phyloP scores from a whole-genome alignment of 2,329 filamentous ascomycete species.

The Ramularia endophylla region DNA sequence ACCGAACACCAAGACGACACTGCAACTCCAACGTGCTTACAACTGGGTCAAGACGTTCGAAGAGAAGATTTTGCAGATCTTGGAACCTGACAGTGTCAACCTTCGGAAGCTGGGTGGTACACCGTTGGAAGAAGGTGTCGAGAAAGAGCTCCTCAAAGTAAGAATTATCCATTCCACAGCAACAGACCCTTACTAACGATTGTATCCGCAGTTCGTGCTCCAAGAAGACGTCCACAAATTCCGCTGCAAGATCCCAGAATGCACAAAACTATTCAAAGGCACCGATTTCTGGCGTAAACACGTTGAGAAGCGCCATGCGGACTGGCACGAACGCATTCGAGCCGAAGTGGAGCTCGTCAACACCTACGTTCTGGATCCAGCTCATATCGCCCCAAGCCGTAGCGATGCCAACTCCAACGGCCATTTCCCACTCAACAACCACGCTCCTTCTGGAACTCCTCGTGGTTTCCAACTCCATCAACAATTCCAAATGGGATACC shows the following conservation, averaged over 20 bases:
- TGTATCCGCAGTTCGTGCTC: conserved; percentile 67
- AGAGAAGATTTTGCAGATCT: conserved; percentile 87
- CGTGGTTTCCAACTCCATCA: conserved; percentile 85
- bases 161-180: conserved; percentile 1
- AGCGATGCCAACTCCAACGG: conserved; percentile 94
- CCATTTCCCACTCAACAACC: conserved; percentile 78
- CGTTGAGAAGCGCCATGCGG: conserved; percentile 87
- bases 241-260: conserved; percentile 93
- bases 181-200: conserved; percentile 5
- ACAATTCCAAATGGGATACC: conserved; percentile 35
- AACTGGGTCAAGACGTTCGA: conserved; percentile 99
- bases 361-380: conserved; percentile 86
- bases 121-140: conserved; percentile 74
- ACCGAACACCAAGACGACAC: conserved; percentile 69
- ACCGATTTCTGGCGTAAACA: conserved; percentile 98
- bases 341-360: conserved; percentile 90
- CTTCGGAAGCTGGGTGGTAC: conserved; percentile 88
- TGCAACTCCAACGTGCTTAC: conserved; percentile 88
- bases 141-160: conserved; percentile 72
- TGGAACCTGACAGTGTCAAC: conserved; percentile 84
- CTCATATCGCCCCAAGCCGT: conserved; percentile 87
- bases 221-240: conserved; percentile 98
- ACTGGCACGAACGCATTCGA: conserved; percentile 76
- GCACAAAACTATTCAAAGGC: conserved; percentile 94
- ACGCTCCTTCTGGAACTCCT: conserved; percentile 71